Conservation (phyloP, 148 eudicot genomes). For the Amaranthus hypochondriacus region DNA sequence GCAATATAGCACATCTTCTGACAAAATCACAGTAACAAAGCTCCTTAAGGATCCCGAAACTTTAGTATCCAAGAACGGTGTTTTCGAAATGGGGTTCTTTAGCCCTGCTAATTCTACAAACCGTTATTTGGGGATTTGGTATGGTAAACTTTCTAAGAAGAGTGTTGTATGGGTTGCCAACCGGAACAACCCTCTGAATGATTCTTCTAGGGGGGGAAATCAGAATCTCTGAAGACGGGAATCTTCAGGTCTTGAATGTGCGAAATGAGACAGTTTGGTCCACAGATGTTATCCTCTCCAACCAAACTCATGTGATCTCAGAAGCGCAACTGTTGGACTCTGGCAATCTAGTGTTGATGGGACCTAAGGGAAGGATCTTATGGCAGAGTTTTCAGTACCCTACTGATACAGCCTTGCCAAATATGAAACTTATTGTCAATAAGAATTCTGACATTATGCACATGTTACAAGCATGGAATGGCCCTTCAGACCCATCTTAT, state of each 20-base stretch:
- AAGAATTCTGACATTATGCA: conserved; percentile 3
- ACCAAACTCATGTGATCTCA: background rate
- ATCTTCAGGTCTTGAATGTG: conserved; percentile 31
- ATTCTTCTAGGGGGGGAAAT: conserved; percentile 15
- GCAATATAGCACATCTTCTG: conserved; percentile 7
- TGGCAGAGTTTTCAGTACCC: conserved; percentile 77
- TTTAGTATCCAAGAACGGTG: conserved; percentile 24
- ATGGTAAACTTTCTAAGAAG: conserved; percentile 10
- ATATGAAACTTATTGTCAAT: conserved; percentile 26
- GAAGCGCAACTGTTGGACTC: conserved; percentile 45
- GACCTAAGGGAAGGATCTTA: conserved; percentile 18
- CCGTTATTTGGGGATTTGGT: conserved; percentile 32
- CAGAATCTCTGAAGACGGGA: conserved; percentile 16
- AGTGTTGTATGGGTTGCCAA: conserved; percentile 33
- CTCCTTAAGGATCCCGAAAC: conserved; percentile 20
- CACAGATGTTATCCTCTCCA: conserved; percentile 18
- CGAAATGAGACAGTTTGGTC: conserved; percentile 46
- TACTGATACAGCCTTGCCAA: conserved; percentile 45
- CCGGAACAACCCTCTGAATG: conserved; percentile 20
- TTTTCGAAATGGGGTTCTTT: conserved; percentile 35
- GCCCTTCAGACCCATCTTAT: conserved; percentile 21
- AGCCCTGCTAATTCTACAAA: conserved; percentile 13
- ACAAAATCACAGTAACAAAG: conserved; percentile 15
- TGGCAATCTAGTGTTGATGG: conserved; percentile 49
- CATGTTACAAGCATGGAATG: conserved; percentile 22